These are phyloP conservation scores for Adansonia madagascariensis DNA, from an alignment of 441 rosid species.

Conservation along the genomic window DNA sequence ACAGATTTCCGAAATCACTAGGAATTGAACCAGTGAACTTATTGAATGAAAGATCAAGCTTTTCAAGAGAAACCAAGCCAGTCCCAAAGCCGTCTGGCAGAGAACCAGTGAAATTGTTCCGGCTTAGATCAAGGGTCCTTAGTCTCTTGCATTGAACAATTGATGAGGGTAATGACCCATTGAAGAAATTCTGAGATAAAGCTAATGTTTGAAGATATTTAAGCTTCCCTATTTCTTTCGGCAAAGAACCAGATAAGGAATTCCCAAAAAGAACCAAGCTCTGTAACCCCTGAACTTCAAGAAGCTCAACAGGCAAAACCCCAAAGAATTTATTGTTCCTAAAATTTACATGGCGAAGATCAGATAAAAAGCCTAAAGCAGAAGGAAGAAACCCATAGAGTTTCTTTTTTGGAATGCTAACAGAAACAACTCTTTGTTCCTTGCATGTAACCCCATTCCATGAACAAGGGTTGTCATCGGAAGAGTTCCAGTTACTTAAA, in stretches of 20 bases:
- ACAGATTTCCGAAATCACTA: slow-evolving; percentile 79
- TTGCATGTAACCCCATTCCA: slow-evolving; percentile 98
- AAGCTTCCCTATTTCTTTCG: slow-evolving; percentile 71
- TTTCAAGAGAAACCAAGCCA: slow-evolving; percentile 67
- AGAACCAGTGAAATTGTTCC: slow-evolving; percentile 75
- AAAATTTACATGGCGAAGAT: slow-evolving; percentile 88
- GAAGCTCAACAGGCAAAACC: slow-evolving; percentile 68
- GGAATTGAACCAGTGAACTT: slow-evolving; percentile 73
- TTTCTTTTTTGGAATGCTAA: slow-evolving; percentile 86
- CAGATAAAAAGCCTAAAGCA: slow-evolving; percentile 75
- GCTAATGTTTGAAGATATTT: slow-evolving; percentile 78
- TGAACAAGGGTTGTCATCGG: slow-evolving; percentile 73
- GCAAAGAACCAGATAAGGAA: slow-evolving; percentile 78
- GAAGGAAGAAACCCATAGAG: slow-evolving; percentile 81
- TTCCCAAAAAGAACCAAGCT: slow-evolving; percentile 93
- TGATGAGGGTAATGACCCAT: slow-evolving; percentile 73
- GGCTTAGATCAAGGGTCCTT: slow-evolving; percentile 74
- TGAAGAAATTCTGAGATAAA: slow-evolving; percentile 83
- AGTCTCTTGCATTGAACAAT: slow-evolving; percentile 80
- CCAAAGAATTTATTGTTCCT: slow-evolving; percentile 80
- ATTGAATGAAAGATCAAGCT: slow-evolving; percentile 80
- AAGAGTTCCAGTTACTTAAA: slow-evolving; percentile 81
- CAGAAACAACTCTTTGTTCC: slow-evolving; percentile 73
- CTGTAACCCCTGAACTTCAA: slow-evolving; percentile 76
- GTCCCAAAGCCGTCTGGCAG: slow-evolving; percentile 78